Base-by-base conservation (phyloP, 1,139 yeast genomes). In the Geotrichum histeridarum region DNA sequence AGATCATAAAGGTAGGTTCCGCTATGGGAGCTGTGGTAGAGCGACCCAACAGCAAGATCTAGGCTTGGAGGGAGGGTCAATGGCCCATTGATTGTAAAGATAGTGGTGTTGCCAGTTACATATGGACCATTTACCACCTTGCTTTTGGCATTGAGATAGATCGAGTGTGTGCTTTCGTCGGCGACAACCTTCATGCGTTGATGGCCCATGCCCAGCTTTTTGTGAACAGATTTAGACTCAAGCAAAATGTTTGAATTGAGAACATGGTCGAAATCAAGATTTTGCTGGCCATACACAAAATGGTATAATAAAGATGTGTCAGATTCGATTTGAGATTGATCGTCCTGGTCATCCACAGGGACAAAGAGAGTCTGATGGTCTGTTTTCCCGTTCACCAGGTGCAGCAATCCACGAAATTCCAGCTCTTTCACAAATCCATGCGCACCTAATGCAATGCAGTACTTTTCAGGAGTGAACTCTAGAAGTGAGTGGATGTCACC, bases 361-460 rank as follows among this genome's bases (percentile, higher is more conserved):
- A 88, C 75, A 53, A 91, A 80, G 1, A 86, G 70, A 0, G 91
- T 81, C 63, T 83, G 89, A 43, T 77, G 71, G 0, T 67, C 36
- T 0, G 72, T 64, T 0, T 73, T 60, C 2, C 78, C 61, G 53
- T 85, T 83, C 17, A 91, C 77, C 51, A 87, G 70, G 42, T 75
- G 59, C 2, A 74, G 71, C 32, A 89, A 70, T 12, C 79, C 76
- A 57, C 93, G 77, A 59, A 87, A 81, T 50, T 80, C 73, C 18
- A 89, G 64, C 64, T 89, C 96, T 18, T 79, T 77, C 2, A 86
- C 94, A 67, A 88, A 83, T 32, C 75, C 75, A 1, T 84, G 75
- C 51, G 82, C 83, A 57, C 82, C 83, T 55, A 90, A 70, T 0
- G 95, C 96, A 62, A 79, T 77, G 8, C 91, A 71, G 53, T 86